Evolutionary conservation across 345 rosid genomes (phyloP), one percentile per base, ranked within the genome.

Genomic region (Xanthoceras sorbifolium): DNA sequence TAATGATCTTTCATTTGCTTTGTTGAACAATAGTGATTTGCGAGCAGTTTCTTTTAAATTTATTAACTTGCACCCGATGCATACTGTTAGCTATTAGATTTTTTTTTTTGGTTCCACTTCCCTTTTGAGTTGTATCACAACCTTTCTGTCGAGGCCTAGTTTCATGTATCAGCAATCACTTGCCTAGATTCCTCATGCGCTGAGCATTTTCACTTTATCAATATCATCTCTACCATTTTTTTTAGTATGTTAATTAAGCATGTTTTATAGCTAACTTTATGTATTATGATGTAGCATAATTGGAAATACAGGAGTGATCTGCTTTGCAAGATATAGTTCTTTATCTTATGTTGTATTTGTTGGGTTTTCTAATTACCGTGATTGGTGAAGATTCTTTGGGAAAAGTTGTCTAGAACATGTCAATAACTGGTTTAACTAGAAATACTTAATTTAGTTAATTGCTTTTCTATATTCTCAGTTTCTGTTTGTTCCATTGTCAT

Each of bases 401-500:
- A 65, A 32, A 46, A 32, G 6, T 6, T 15, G 0, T 6, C 17
- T 50, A 11, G 12, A 38, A 76, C 9, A 59, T 44, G 61, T 34
- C 22, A 22, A 40, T 61, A 26, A 28, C n/a, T 12, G 25, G 9
- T 59, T 28, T 60, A 2, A 48, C 44, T 62, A 42, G 64, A 28
- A 32, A 50, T 65, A 29, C 55, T 32, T 66, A 14, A 15, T 28
- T 70, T 70, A n/a, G 60, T 76, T 75, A 28, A 57, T 50, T 81
- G 55, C 40, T 71, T 79, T 55, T 72, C 36, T 76, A 44, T 42
- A 42, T 52, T 79, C 65, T 75, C 8, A 18, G 64, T 29, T 65
- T 77, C 73, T 44, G 17, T 52, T 61, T 23, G 23, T 66, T 71
- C 46, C 72, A 52, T 71, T 71, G 29, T 74, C 23, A 54, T 79